Evolutionary conservation across 2,329 filamentous ascomycete genomes (phyloP).

Genomic region (Penicillium brevicompactum): DNA sequence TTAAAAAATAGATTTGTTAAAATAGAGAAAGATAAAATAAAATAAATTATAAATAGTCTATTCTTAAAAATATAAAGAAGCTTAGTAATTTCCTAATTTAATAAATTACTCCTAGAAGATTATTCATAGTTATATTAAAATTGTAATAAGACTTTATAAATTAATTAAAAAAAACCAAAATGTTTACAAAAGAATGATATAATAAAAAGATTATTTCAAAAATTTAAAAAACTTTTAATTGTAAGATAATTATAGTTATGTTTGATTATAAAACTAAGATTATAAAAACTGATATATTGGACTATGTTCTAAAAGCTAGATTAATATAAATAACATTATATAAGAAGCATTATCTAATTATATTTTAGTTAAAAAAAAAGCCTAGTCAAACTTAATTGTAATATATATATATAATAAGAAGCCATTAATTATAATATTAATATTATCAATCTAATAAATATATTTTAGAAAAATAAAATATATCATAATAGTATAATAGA

Average conservation of each 20-base stretch:
- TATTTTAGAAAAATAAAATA: background rate
- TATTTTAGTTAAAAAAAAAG: slow-evolving; percentile 9
- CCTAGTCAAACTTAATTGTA: slow-evolving; percentile 1
- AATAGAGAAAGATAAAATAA: slow-evolving; percentile 20
- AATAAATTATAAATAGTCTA: slow-evolving; percentile 15
- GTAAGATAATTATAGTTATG: background rate
- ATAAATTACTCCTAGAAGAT: slow-evolving; percentile 29
- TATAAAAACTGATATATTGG: background rate
- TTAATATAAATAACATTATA: background rate
- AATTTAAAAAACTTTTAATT: background rate
- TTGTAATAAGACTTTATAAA: background rate
- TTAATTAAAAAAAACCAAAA: background rate
- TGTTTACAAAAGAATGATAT: background rate
- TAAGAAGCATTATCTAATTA: background rate
- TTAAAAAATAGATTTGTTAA: slow-evolving; percentile 17
- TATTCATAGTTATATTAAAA: slow-evolving; percentile 20
- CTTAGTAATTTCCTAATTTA: slow-evolving; percentile 25
- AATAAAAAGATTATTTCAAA: background rate
- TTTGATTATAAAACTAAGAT: background rate
- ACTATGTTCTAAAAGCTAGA: background rate
- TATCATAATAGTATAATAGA: background rate
- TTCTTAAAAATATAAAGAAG: slow-evolving; percentile 13
- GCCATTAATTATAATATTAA: background rate
- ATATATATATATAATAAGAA: slow-evolving; percentile 5
- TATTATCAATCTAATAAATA: background rate